Evolutionary conservation across 441 rosid species (phyloP), one percentile per base, ranked within the genome.

Genomic region (Adansonia madagascariensis): DNA sequence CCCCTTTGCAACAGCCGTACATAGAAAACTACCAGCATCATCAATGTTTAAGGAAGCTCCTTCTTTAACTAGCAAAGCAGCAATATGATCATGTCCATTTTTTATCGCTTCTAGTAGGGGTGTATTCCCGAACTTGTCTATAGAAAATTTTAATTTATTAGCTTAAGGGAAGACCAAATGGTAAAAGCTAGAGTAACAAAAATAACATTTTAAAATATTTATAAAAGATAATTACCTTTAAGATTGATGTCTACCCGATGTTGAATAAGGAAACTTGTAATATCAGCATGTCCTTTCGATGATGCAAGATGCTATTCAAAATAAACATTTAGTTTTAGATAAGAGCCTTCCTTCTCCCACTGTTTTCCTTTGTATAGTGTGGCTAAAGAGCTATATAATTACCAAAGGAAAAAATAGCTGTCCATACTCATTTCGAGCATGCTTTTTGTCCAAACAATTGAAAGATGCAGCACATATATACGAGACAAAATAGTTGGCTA

Each of bases 41-140:
- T 92, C 92, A 74, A 94, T 55, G 73, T 84, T 77, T 83, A 90
- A 84, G 11, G 85, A 85, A 74, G 98, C 98, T 50, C 98, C 97
- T 86, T 90, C 90, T 77, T 84, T 77, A 18, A 84, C 83, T 64
- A 96, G 94, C 55, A 96, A 79, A 77, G 89, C 79, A 50, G 90
- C 86, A 75, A 92, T 81, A 74, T 79, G 83, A 53, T 91, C 94
- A 2, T 92, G 87, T 44, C 96, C 98, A 77, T 85, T 84, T 82
- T 85, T 96, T 78, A 91, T 83, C 41, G 98, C 97, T 84, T 96
- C 99, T 50, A 94, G 82, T 74, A 94, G 87, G 66, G 99, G 96
- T 0, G 97, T 87, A 76, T 89, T 91, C 78, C 98, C 98, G 67
- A 94, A 94, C 78, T 92, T 91, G 86, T 96, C 99, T 96, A 76